These are phyloP conservation scores for Populus nigra DNA, from an alignment of 345 rosid species.

Conservation along the genomic window DNA sequence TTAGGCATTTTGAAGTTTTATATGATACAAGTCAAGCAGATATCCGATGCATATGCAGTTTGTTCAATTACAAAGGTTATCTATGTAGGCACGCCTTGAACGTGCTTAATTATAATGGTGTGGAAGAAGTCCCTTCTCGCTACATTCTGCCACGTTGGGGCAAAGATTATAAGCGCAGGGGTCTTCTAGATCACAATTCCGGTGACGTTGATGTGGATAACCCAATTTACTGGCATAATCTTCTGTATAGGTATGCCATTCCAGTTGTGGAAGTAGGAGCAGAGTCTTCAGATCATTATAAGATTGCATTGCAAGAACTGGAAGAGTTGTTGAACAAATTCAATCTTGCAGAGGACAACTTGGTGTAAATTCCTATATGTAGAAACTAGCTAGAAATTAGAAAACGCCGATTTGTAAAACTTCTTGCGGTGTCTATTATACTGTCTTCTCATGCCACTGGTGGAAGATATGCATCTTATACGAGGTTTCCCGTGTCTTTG, in stretches of 20 bases:
- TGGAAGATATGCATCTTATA: neutral
- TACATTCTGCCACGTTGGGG: slow-evolving; percentile 46
- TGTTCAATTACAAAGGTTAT: slow-evolving; percentile 55
- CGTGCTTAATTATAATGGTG: slow-evolving; percentile 48
- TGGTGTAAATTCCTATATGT: slow-evolving; percentile 18
- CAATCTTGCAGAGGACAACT: slow-evolving; percentile 32
- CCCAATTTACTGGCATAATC: slow-evolving; percentile 32
- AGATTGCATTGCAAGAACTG: slow-evolving; percentile 41
- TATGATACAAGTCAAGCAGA: slow-evolving; percentile 43
- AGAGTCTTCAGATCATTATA: slow-evolving; percentile 32
- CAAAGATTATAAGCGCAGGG: slow-evolving; percentile 36
- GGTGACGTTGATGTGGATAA: slow-evolving; percentile 25
- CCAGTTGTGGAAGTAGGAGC: slow-evolving; percentile 42
- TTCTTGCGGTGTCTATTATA: neutral
- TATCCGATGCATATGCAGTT: slow-evolving; percentile 58
- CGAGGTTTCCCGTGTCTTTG: neutral
- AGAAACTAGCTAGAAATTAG: neutral
- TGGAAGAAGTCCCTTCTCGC: slow-evolving; percentile 47
- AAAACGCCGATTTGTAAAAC: neutral
- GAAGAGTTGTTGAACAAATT: slow-evolving; percentile 41
- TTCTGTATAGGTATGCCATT: slow-evolving; percentile 29
- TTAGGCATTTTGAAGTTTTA: slow-evolving; percentile 44
- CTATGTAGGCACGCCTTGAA: slow-evolving; percentile 57
- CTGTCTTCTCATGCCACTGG: neutral
- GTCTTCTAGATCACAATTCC: slow-evolving; percentile 21